Base-by-base conservation (phyloP, 352 stramenopile species). In the Phytophthora chlamydospora region DNA sequence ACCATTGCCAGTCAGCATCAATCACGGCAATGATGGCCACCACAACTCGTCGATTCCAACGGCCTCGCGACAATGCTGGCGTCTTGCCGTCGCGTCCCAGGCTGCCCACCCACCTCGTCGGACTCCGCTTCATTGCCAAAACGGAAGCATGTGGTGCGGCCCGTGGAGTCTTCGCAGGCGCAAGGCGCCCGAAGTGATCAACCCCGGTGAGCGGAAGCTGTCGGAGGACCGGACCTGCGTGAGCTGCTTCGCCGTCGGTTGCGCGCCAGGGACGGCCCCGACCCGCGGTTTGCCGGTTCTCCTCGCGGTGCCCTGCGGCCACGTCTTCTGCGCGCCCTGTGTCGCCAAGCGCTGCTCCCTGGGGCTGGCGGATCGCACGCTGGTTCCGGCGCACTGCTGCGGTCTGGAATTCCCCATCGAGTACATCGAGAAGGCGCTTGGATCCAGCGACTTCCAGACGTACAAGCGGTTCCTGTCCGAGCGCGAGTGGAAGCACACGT, bases 301-400 rank as follows among this genome's bases (percentile, higher is more conserved):
- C 3, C 49, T 55, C 19, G 53, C 42, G 4, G 36, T 74, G 17
- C 60, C 66, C 1, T 75, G 67, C 13, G 62, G 67, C 19, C 67
- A 75, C 33, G 52, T 63, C 14, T 75, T 63, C 38, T 75, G 62
- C 24, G 32, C 65, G n/a, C 16, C 53, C 2, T 75, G 67, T n/a
- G 55, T 75, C 46, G 27, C 48, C 17, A 62, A 66, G 53, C 62
- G 66, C 33, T 78, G 62, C 38, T 55, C 48, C 6, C 17, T 78
- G 42, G 71, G 49, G 17, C 24, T 89, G 4, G 39, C 49, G 16
- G 71, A 92, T 43, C 73, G 83, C 1, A 40, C 62, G 5, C 40
- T 73, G 9, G 56, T 79, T 34, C 83, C 79, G 32, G 69, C 74
- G 31, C 80, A 83, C 32, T 92, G 79, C 67, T 92, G 80, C 50